A percentile compares a stretch with the other conserved stretches of the same genome.
These are phyloP conservation scores for Trametes cinnabarina DNA, from an alignment of 768 basidiomycete genomes.

Conservation along the genomic window DNA sequence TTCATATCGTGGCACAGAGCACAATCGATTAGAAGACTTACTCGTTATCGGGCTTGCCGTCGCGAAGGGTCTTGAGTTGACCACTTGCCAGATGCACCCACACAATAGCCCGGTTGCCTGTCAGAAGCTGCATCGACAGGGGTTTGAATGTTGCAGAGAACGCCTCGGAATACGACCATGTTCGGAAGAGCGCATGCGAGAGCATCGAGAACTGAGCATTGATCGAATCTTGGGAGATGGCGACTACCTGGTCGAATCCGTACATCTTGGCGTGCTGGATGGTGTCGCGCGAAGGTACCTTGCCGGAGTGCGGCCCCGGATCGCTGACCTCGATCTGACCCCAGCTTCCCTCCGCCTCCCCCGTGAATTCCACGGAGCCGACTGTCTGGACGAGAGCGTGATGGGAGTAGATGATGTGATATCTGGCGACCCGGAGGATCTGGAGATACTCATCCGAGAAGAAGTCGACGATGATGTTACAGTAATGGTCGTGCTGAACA, in stretches of 20 bases:
- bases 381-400: slow-evolving; percentile 17
- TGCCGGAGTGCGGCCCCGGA: neutral
- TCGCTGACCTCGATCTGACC: slow-evolving; percentile 8
- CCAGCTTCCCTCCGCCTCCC: slow-evolving; percentile 15
- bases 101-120: slow-evolving; percentile 24
- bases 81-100: slow-evolving; percentile 25
- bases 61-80: slow-evolving; percentile 21
- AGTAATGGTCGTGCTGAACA: slow-evolving; percentile 19
- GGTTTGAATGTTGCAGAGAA: slow-evolving; percentile 27
- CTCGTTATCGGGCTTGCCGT: slow-evolving; percentile 17
- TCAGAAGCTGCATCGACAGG: slow-evolving; percentile 24
- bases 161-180: slow-evolving; percentile 19
- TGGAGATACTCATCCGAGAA: slow-evolving; percentile 28
- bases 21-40: neutral
- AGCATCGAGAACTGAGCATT: slow-evolving; percentile 24
- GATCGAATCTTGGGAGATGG: slow-evolving; percentile 29
- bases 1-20: too few relatives aligned
- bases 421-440: slow-evolving; percentile 25
- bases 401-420: slow-evolving; percentile 25
- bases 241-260: slow-evolving; percentile 29
- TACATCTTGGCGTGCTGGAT: slow-evolving; percentile 22
- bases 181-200: slow-evolving; percentile 15
- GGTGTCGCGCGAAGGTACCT: slow-evolving; percentile 14
- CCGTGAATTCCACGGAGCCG: neutral
- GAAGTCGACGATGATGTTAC: slow-evolving; percentile 21